Evolutionary conservation across 495 filamentous ascomycete species (phyloP).

Genomic region (Hyaloscypha finlandica): DNA sequence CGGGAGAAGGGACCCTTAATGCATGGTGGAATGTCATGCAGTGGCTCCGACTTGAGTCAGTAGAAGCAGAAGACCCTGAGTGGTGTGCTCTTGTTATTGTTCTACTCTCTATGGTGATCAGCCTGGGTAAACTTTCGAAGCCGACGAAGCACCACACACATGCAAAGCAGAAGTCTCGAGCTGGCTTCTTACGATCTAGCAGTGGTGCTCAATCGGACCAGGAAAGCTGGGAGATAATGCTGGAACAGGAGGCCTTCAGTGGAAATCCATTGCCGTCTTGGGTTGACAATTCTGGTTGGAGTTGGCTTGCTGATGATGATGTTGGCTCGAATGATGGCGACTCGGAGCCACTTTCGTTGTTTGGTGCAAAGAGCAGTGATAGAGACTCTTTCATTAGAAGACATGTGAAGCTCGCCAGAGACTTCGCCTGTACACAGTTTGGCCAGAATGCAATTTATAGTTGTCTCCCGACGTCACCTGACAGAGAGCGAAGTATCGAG

Average conservation of each 20-base stretch:
- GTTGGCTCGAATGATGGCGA: constrained; percentile 10
- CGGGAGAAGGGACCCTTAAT: constrained; percentile 64
- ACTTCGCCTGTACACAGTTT: constrained; percentile 57
- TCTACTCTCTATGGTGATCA: constrained; percentile 62
- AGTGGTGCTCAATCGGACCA: constrained; percentile 52
- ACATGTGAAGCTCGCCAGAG: constrained; percentile 29
- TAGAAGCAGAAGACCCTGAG: constrained; percentile 60
- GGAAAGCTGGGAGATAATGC: constrained; percentile 65
- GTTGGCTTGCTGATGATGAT: constrained; percentile 68
- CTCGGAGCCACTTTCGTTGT: constrained; percentile 24
- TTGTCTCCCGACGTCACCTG: constrained; percentile 60
- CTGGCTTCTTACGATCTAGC: constrained; percentile 56
- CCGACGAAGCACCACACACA: constrained; percentile 33
- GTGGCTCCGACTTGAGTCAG: constrained; percentile 59
- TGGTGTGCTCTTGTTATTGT: constrained; percentile 79
- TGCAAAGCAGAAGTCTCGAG: constrained; percentile 36
- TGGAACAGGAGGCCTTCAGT: constrained; percentile 49
- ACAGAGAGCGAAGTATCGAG: constrained; percentile 47
- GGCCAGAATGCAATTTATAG: constrained; percentile 55
- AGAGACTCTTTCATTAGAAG: constrained; percentile 40
- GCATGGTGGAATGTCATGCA: constrained; percentile 78
- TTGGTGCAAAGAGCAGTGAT: background rate
- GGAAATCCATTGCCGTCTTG: constrained; percentile 46
- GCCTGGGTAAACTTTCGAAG: constrained; percentile 12
- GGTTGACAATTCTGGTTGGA: constrained; percentile 69